Base-by-base conservation (phyloP, 805 yeast genomes). In the Teunomyces kruisii region DNA sequence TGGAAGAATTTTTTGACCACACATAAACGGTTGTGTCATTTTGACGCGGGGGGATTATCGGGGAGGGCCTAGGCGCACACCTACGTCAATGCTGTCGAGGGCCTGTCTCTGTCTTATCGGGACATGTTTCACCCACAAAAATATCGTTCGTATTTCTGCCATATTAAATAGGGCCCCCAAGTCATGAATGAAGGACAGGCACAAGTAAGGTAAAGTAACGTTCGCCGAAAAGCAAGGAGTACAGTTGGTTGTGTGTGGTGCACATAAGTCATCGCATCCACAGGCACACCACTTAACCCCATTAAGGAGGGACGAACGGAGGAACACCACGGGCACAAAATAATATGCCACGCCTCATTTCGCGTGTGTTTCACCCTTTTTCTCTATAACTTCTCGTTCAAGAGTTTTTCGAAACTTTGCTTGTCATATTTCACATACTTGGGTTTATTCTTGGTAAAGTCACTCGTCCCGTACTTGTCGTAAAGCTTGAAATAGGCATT, bases 401-500 rank as follows among this genome's bases (percentile, higher is more conserved):
- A 63, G 14, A 68, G 44, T 37, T 59, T 56, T 51, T 74, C 68
- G 57, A 73, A 64, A 55, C 74, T 76, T 54, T 57, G 58, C 58
- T 75, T 76, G 55, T 75, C 81, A 55, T 79, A 85, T 65, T 83
- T 84, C 60, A 87, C 78, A 55, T 87, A 85, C 70, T 86, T 87
- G 40, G 77, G 73, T 35, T 78, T 72, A 56, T 86, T 81, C 62
- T 88, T 88, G 16, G 90, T 75, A 55, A 84, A 84, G 43, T 83
- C 88, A n/a, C 83, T 81, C 24, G 67, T 68, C 3, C 79, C 78
- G 55, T 87, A 83, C 62, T 87, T 86, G 54, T 86, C 89, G 63
- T 88, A 84, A 60, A 92, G 86, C 56, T 94, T 81, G 57, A 84
- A 83, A 66, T 92, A 92, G 44, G 92, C 79, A 10, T 96, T 96